Evolutionary conservation across 1,284 basidiomycete species (phyloP).

Genomic region (Papiliotrema laurentii): DNA sequence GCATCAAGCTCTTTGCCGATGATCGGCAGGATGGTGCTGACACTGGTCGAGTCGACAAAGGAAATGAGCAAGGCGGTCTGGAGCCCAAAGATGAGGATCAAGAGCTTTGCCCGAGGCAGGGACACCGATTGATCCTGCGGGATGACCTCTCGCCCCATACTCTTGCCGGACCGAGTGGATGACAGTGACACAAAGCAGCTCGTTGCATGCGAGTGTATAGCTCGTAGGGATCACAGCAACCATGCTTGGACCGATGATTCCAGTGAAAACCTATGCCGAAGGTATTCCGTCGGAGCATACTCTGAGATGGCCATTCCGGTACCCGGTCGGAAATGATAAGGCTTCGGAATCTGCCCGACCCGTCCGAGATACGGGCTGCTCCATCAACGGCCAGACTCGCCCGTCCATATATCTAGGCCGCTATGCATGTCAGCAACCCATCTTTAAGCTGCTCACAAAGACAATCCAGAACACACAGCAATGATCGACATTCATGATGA

Average conservation of each 20-base stretch:
- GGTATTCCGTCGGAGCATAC: background rate
- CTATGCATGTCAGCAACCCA: no score
- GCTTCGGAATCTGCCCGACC: background rate
- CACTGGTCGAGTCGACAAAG: conserved; percentile 32
- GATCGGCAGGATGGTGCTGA: conserved; percentile 26
- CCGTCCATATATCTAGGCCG: no score
- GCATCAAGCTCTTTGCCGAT: conserved; percentile 28
- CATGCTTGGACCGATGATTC: background rate
- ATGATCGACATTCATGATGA: conserved; percentile 11
- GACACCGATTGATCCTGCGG: conserved; percentile 13
- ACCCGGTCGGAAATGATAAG: conserved; percentile 8
- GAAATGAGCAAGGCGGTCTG: conserved; percentile 25
- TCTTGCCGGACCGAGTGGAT: background rate
- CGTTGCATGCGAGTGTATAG: background rate
- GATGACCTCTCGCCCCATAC: background rate
- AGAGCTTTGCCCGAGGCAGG: conserved; percentile 14
- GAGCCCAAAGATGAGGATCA: conserved; percentile 15
- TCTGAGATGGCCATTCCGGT: background rate
- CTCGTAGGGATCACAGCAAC: background rate
- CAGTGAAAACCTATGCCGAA: background rate
- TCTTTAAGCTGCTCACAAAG: no score
- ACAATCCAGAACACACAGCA: no score
- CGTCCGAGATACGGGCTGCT: background rate
- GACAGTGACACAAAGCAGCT: no score
- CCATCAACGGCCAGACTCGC: background rate